Conservation (phyloP, 2,329 filamentous ascomycete species). For the Cercospora sesami region DNA sequence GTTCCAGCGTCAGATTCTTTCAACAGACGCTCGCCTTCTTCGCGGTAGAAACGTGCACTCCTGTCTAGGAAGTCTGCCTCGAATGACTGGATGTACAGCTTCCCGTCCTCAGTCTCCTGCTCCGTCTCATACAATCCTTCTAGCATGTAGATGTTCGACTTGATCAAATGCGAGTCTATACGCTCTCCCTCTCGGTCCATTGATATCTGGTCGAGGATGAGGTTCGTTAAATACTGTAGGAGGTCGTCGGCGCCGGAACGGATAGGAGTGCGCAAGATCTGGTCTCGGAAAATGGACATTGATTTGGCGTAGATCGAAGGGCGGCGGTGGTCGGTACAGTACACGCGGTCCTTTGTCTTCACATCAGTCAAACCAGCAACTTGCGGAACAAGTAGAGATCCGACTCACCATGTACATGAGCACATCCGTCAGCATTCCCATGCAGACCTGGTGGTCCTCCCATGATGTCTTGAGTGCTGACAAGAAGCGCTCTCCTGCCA, state of each 20-base stretch:
- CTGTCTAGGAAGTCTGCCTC: conserved; percentile 73
- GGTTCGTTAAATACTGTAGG: conserved; percentile 72
- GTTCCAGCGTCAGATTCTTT: conserved; percentile 75
- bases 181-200: conserved; percentile 90
- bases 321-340: conserved; percentile 68
- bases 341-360: conserved; percentile 68
- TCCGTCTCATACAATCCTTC: conserved; percentile 82
- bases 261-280: conserved; percentile 68
- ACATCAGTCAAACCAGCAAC: conserved; percentile 29
- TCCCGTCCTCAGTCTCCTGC: conserved; percentile 72
- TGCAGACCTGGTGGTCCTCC: conserved; percentile 86
- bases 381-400: not conserved
- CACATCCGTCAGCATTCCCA: conserved; percentile 96
- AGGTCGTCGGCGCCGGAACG: conserved; percentile 54
- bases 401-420: conserved; percentile 79
- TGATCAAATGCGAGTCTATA: conserved; percentile 79
- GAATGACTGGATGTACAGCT: conserved; percentile 80
- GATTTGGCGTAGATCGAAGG: conserved; percentile 80
- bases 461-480: conserved; percentile 73
- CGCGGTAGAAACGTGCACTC: conserved; percentile 71
- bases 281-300: conserved; percentile 84
- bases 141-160: conserved; percentile 84
- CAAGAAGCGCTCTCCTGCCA: conserved; percentile 80
- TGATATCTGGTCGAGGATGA: conserved; percentile 85
- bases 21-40: conserved; percentile 73